Evolutionary conservation across 176 grass and related monocot genomes (phyloP), one percentile per base, ranked within the genome.

Genomic region (Oropetium thomaeum): DNA sequence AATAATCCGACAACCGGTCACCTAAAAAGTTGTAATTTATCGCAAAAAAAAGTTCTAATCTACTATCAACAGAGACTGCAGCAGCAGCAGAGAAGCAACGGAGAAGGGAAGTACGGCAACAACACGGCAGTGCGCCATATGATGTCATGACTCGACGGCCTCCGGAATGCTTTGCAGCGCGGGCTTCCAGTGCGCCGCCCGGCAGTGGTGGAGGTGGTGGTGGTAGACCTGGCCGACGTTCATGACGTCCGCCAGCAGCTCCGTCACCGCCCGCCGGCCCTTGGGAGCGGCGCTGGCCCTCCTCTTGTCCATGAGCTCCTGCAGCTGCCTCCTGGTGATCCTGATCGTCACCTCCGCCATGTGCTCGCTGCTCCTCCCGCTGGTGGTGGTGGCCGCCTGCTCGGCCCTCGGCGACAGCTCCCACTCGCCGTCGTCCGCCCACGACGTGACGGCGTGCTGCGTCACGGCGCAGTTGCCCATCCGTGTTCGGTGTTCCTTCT

Each of bases 381-480:
- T 22, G 27, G 55, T 40, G 37, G 71, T 35, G 34, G 34, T n/a
- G 26, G 9, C 52, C 4, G 16, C 60, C 23, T 5, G 58, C 26
- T 8, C 20, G 30, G 35, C 38, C 19, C n/a, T 47, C 31, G 67
- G 7, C 47, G 79, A 23, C 38, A 23, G 28, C 7, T 90, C 87
- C 87, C 87, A 79, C 49, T 87, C 87, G 69, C 83, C 82, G 63
- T 88, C 92, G 79, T 90, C 92, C 17, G 86, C 53, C 83, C 79
- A 93, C 62, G 86, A 85, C 55, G 25, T 82, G 48, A 62, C 69
- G 8, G 86, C 86, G 62, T 76, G 76, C 8, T 78, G 83, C 58
- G 79, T 71, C 47, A 87, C 48, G 47, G 81, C 77, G 79, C 87
- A 93, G 82, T 90, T 90, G 44, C 87, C 87, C 90, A 93, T 90